A percentile compares a stretch with the other conserved stretches of the same genome.
These are phyloP conservation scores for Penicillium tannophilum DNA, from an alignment of 495 filamentous ascomycete genomes.

Conservation along the genomic window DNA sequence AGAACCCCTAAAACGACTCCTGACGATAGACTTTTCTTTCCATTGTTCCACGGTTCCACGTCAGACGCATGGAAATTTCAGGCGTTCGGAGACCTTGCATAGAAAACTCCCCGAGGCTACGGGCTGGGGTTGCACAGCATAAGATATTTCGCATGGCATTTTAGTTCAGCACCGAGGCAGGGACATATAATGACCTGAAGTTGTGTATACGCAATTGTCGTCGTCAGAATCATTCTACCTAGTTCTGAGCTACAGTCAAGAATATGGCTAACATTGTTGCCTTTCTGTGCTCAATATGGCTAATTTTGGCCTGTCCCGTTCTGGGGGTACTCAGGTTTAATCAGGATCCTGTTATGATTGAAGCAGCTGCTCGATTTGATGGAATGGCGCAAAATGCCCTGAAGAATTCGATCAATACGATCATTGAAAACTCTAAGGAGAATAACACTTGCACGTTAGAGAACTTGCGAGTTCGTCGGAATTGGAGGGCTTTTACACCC, in stretches of 20 bases:
- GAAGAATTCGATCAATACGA: not conserved
- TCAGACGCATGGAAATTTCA: not conserved
- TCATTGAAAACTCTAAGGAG: constrained; percentile 4
- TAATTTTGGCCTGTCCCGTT: not conserved
- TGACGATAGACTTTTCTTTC: constrained; percentile 1
- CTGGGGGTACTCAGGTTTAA: not conserved
- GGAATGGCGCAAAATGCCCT: constrained; percentile 3
- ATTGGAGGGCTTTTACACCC: constrained; percentile 39
- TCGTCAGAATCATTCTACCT: not conserved
- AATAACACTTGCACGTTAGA: constrained; percentile 50
- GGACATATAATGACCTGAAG: not conserved
- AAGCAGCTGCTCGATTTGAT: constrained; percentile 4
- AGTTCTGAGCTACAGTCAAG: not conserved
- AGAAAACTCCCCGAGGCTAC: not conserved
- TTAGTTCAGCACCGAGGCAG: not conserved
- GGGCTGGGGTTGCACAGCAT: constrained; percentile 3
- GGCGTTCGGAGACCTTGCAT: not conserved
- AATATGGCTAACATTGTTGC: not conserved
- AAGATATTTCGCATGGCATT: not conserved
- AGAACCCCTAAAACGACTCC: not conserved
- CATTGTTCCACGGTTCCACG: not conserved
- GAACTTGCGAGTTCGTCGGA: constrained; percentile 47
- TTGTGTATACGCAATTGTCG: not conserved
- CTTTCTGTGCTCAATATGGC: not conserved
- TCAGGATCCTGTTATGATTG: not conserved